A percentile compares a stretch with the other conserved stretches of the same genome.
phyloP scores from a whole-genome alignment of 2,329 filamentous ascomycete genomes.

The Botrytis aclada region DNA sequence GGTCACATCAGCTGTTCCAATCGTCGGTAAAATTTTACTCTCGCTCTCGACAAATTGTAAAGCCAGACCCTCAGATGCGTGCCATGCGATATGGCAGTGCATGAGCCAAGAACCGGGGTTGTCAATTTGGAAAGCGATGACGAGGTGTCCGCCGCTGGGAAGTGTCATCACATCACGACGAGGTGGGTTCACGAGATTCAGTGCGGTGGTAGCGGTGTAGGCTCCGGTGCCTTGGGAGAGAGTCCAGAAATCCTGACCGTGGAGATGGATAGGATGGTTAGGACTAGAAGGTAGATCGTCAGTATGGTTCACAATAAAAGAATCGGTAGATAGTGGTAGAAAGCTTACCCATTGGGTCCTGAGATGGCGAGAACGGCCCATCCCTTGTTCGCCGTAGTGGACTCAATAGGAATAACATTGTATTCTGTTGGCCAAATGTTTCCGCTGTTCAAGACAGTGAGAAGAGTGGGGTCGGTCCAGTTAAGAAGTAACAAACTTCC shows the following conservation, averaged over 20 bases:
- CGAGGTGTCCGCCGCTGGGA: slow-evolving; percentile 34
- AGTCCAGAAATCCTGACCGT: slow-evolving; percentile 51
- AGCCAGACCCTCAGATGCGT: slow-evolving; percentile 52
- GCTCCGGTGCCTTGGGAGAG: slow-evolving; percentile 46
- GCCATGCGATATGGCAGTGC: slow-evolving; percentile 48
- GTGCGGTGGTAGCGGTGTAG: slow-evolving; percentile 33
- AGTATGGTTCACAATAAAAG: background rate
- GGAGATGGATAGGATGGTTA: slow-evolving; percentile 44
- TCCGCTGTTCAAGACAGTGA: slow-evolving; percentile 36
- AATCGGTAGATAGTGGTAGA: slow-evolving; percentile 34
- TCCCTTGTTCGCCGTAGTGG: slow-evolving; percentile 40
- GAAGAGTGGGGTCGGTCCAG: slow-evolving; percentile 47
- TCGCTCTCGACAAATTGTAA: slow-evolving; percentile 47
- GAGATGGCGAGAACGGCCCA: slow-evolving; percentile 34
- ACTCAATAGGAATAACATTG: slow-evolving; percentile 33
- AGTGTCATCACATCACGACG: slow-evolving; percentile 53
- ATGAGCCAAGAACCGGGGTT: slow-evolving; percentile 37
- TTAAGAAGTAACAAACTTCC: slow-evolving; percentile 46
- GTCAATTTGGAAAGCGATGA: slow-evolving; percentile 36
- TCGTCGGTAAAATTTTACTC: slow-evolving; percentile 22
- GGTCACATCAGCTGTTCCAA: slow-evolving; percentile 22
- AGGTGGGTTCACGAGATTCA: slow-evolving; percentile 46
- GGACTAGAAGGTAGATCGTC: slow-evolving; percentile 15
- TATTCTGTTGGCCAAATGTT: slow-evolving; percentile 33
- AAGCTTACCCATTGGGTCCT: slow-evolving; percentile 25